Evolutionary conservation across 768 basidiomycete genomes (phyloP).

Genomic region (Exsudoporus frostii): DNA sequence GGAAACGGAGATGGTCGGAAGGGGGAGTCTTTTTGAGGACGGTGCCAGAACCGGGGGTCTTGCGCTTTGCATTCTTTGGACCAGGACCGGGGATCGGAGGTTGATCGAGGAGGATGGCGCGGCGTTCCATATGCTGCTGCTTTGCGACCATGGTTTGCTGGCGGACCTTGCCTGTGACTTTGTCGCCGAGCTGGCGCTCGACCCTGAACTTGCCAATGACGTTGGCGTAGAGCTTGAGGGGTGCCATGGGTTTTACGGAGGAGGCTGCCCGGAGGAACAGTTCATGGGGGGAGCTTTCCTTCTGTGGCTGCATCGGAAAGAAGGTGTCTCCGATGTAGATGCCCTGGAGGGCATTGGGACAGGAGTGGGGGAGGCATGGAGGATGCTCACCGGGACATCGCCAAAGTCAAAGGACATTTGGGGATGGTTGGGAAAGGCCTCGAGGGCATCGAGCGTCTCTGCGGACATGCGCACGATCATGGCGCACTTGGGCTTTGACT

Average conservation of each 20-base stretch:
- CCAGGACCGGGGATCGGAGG: conserved; percentile 30
- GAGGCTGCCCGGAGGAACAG: conserved; percentile 66
- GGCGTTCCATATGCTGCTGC: conserved; percentile 49
- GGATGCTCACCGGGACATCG: conserved; percentile 48
- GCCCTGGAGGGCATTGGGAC: conserved; percentile 40
- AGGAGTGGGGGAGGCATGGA: background rate
- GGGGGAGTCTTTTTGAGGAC: conserved; percentile 25
- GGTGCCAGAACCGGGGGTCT: conserved; percentile 30
- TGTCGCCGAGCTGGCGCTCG: conserved; percentile 54
- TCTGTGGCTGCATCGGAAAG: conserved; percentile 54
- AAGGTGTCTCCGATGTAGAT: conserved; percentile 63
- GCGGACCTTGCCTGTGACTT: conserved; percentile 43
- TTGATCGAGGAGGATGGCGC: conserved; percentile 40
- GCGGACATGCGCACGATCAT: conserved; percentile 75
- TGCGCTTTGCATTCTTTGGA: conserved; percentile 44
- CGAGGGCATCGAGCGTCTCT: conserved; percentile 68
- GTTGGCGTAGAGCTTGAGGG: conserved; percentile 71
- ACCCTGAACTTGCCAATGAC: conserved; percentile 72
- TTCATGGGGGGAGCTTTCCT: conserved; percentile 62
- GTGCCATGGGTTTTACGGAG: conserved; percentile 54
- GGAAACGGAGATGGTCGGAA: conserved; percentile 29
- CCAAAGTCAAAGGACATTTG: conserved; percentile 62
- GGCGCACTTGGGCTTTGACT: conserved; percentile 65
- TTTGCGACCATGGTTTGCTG: conserved; percentile 43
- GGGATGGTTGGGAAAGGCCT: conserved; percentile 42